Evolutionary conservation across 495 filamentous ascomycete genomes (phyloP).

Genomic region (Neurospora sp.): DNA sequence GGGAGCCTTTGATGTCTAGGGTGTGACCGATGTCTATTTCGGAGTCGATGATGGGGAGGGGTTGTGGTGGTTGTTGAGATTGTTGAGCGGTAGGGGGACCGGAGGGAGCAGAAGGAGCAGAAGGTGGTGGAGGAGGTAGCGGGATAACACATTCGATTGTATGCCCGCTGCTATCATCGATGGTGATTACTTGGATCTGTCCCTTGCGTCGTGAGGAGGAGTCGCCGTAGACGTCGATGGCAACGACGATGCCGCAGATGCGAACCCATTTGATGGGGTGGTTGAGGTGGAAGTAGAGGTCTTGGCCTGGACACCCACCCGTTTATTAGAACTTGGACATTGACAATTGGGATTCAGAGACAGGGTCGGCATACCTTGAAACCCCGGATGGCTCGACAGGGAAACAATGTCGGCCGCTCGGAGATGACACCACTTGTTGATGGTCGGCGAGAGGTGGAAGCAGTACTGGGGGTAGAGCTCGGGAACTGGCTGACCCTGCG

Average conservation of each 20-base stretch:
- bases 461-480: conserved; percentile 72
- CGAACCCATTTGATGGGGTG: conserved; percentile 84
- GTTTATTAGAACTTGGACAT: no score
- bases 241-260: conserved; percentile 67
- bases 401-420: conserved; percentile 56
- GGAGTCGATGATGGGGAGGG: conserved; percentile 3
- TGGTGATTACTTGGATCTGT: conserved; percentile 19
- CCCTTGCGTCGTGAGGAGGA: neutral
- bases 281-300: conserved; percentile 71
- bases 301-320: no score
- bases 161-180: conserved; percentile 81
- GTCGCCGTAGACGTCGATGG: conserved; percentile 50
- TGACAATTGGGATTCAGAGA: no score
- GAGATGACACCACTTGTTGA: conserved; percentile 74
- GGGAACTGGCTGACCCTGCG: neutral
- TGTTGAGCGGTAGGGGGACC: neutral
- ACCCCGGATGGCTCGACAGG: conserved; percentile 48
- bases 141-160: conserved; percentile 49
- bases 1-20: conserved; percentile 67
- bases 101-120: neutral
- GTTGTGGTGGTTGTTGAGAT: neutral
- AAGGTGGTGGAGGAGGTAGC: conserved; percentile 3
- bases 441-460: conserved; percentile 73
- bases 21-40: conserved; percentile 55
- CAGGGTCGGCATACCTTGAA: no score